A percentile compares a stretch with the other conserved stretches of the same genome.
These are phyloP conservation scores for Mycena citricolor DNA, from an alignment of 1,284 basidiomycete genomes.

Conservation along the genomic window DNA sequence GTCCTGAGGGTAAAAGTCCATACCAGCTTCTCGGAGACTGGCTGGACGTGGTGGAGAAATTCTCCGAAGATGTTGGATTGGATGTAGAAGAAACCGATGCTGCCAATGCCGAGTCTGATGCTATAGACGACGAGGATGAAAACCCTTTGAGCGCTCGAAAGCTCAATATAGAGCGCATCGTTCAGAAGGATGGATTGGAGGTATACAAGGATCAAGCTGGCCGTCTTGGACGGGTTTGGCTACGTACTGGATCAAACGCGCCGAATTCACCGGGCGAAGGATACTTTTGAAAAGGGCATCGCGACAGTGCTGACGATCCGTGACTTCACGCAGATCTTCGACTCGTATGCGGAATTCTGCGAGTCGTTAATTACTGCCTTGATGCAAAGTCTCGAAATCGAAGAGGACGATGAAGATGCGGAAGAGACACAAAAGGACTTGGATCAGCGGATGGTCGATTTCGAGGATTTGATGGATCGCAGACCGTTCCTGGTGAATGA, in stretches of 20 bases:
- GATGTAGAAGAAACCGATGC: slow-evolving; percentile 73
- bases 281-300: slow-evolving; percentile 89
- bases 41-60: slow-evolving; percentile 89
- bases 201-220: slow-evolving; percentile 97
- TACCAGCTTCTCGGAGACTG: slow-evolving; percentile 94
- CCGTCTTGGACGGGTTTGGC: slow-evolving; percentile 95
- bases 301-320: slow-evolving; percentile 87
- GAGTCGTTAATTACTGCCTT: slow-evolving; percentile 90
- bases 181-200: slow-evolving; percentile 82
- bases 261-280: slow-evolving; percentile 86
- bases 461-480: slow-evolving; percentile 94
- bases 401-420: slow-evolving; percentile 75
- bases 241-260: slow-evolving; percentile 98
- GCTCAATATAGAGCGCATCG: slow-evolving; percentile 85
- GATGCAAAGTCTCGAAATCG: slow-evolving; percentile 85
- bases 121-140: slow-evolving; percentile 67
- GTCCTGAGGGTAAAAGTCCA: slow-evolving; percentile 92
- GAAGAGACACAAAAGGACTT: slow-evolving; percentile 83
- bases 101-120: slow-evolving; percentile 49
- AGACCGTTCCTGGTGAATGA: slow-evolving; percentile 97
- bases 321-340: slow-evolving; percentile 98
- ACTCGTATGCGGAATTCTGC: slow-evolving; percentile 93
- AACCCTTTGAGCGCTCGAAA: slow-evolving; percentile 73
- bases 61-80: slow-evolving; percentile 91
- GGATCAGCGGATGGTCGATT: slow-evolving; percentile 88